These are phyloP conservation scores for Epichloe gansuensis DNA, from an alignment of 2,329 filamentous ascomycete species.

Conservation along the genomic window DNA sequence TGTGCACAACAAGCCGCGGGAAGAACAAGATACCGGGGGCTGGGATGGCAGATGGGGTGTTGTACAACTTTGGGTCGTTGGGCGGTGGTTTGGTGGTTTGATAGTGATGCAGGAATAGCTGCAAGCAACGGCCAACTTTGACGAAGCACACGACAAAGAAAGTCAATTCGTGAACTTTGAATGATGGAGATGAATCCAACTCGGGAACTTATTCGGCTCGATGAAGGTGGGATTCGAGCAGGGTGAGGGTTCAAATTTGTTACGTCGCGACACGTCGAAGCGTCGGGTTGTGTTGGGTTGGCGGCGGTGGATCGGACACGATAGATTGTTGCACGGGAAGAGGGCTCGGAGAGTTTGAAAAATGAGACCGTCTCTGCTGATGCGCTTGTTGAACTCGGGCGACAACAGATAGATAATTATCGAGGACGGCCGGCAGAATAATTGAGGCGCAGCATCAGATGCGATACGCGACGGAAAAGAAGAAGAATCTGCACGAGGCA, in stretches of 20 bases:
- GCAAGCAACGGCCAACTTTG: not conserved
- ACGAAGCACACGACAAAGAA: not conserved
- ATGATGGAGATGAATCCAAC: not conserved
- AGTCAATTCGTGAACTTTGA: not conserved
- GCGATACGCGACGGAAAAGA: not conserved
- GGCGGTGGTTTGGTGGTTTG: not conserved
- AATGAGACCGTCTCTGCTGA: not conserved
- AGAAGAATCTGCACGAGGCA: conserved; percentile 1
- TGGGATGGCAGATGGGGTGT: not conserved
- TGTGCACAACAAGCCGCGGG: not conserved
- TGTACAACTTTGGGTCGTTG: not conserved
- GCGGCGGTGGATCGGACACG: not conserved
- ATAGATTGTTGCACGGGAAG: not conserved
- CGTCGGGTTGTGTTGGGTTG: not conserved
- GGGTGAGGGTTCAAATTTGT: not conserved
- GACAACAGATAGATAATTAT: not conserved
- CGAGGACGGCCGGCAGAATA: not conserved
- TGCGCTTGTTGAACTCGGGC: not conserved
- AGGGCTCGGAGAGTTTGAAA: not conserved
- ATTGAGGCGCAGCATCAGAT: not conserved
- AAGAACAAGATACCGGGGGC: not conserved
- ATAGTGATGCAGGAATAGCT: not conserved
- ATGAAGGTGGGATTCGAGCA: not conserved
- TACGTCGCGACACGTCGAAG: not conserved
- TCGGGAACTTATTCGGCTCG: not conserved